Conservation (phyloP, 75 land plant species). For the Ceratopteris richardii region DNA sequence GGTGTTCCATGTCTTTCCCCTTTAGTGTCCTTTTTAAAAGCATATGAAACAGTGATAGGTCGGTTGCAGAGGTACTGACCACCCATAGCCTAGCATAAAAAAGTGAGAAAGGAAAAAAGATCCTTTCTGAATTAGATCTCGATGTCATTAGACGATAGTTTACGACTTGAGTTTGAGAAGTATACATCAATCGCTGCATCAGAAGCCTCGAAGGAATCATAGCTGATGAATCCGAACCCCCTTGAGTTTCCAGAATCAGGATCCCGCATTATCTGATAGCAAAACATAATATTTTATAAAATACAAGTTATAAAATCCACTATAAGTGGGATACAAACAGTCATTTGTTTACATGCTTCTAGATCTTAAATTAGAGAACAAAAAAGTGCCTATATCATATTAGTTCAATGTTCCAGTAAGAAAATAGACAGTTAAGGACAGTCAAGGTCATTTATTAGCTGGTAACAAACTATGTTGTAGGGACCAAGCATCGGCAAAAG, state of each 20-base stretch:
- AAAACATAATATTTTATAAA: too few species aligned
- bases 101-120: not conserved
- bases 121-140: not conserved
- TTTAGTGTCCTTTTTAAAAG: slow-evolving; percentile 97
- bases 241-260: slow-evolving; percentile 96
- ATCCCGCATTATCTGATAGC: slow-evolving; percentile 96
- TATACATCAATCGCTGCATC: slow-evolving; percentile 99
- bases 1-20: slow-evolving; percentile 98
- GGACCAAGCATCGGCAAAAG: too few species aligned
- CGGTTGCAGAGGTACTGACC: slow-evolving; percentile 94
- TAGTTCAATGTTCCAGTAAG: too few species aligned
- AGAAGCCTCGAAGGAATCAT: slow-evolving; percentile 98
- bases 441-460: too few species aligned
- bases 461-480: too few species aligned
- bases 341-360: not conserved
- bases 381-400: too few species aligned
- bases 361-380: not conserved
- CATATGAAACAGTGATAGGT: slow-evolving; percentile 94
- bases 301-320: not conserved
- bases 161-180: not conserved
- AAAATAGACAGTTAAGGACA: too few species aligned
- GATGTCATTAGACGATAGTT: too few species aligned
- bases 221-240: slow-evolving; percentile 97
- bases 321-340: not conserved
- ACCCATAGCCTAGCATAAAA: slow-evolving; percentile 77